Percentiles rank a stretch among this genome's conserved stretches.
Evolutionary conservation across 441 rosid genomes (phyloP).

Genomic region (Biscutella laevigata): DNA sequence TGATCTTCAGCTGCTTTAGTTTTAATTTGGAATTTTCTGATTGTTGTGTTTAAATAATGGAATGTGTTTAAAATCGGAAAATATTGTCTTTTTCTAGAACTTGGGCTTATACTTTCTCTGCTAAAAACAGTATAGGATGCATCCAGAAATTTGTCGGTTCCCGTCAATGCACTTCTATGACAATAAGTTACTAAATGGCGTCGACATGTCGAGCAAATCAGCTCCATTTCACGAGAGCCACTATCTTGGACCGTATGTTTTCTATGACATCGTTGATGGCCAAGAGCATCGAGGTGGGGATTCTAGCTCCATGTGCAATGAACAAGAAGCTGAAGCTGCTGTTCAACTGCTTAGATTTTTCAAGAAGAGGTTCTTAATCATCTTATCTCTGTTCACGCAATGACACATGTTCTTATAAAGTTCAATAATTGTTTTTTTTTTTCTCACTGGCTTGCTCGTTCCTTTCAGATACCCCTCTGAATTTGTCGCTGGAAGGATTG

Average conservation of each 20-base stretch:
- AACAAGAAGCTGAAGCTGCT: slow-evolving; percentile 87
- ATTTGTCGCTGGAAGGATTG: slow-evolving; percentile 72
- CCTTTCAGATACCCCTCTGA: slow-evolving; percentile 65
- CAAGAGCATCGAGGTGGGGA: slow-evolving; percentile 68
- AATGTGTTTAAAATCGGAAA: background rate
- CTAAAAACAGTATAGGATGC: slow-evolving; percentile 90
- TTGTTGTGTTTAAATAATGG: background rate
- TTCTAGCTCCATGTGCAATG: slow-evolving; percentile 72
- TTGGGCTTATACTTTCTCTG: slow-evolving; percentile 20
- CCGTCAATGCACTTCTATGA: slow-evolving; percentile 93
- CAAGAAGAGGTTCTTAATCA: slow-evolving; percentile 46
- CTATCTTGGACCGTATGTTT: slow-evolving; percentile 74
- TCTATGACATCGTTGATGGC: slow-evolving; percentile 79
- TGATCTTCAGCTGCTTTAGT: background rate
- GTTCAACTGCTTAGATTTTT: slow-evolving; percentile 68
- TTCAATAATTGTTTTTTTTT: background rate
- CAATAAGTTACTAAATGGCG: slow-evolving; percentile 76
- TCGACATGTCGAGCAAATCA: slow-evolving; percentile 53
- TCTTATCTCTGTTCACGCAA: background rate
- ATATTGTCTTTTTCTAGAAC: background rate
- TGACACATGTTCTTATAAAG: background rate
- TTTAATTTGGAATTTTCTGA: background rate
- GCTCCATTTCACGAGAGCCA: slow-evolving; percentile 60
- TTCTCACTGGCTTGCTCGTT: slow-evolving; percentile 12
- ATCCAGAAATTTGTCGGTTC: slow-evolving; percentile 83